Percentiles rank a stretch among this genome's conserved stretches.
Evolutionary conservation across 139 green algal genomes (phyloP).

Genomic region (Chlorella vulgaris): DNA sequence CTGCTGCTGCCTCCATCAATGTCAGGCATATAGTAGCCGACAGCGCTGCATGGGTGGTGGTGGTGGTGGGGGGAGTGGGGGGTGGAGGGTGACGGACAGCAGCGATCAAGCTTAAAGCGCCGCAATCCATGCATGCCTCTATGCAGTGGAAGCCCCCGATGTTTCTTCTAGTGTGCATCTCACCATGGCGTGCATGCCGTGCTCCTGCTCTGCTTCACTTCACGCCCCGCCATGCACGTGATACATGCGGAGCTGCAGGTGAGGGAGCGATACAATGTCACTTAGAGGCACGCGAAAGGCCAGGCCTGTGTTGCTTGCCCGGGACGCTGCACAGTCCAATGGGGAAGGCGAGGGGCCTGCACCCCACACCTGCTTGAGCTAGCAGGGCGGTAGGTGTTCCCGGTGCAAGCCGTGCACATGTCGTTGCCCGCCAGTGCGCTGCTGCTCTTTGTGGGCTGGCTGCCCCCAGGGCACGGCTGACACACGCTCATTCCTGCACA

Average conservation of each 20-base stretch:
- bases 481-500: slow-evolving; percentile 10
- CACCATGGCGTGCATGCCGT: slow-evolving; percentile 10
- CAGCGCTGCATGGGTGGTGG: neutral
- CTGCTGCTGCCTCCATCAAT: neutral
- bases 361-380: neutral
- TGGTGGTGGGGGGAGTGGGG: neutral
- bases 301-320: too few relatives aligned
- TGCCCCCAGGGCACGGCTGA: neutral
- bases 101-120: too few relatives aligned
- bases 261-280: neutral
- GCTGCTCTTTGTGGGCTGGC: neutral
- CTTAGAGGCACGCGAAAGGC: too few relatives aligned
- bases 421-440: neutral
- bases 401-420: neutral
- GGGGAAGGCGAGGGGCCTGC: too few relatives aligned
- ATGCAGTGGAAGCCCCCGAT: neutral
- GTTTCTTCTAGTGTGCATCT: neutral
- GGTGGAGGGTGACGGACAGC: neutral
- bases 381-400: slow-evolving; percentile 11
- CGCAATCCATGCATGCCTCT: neutral
- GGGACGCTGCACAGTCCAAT: too few relatives aligned
- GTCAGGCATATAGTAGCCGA: slow-evolving; percentile 17
- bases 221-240: neutral
- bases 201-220: neutral
- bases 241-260: slow-evolving; percentile 4